A percentile compares a stretch with the other conserved stretches of the same genome.
Evolutionary conservation across 306 rosid species (phyloP).

Genomic region (Ochetophila trinervis): DNA sequence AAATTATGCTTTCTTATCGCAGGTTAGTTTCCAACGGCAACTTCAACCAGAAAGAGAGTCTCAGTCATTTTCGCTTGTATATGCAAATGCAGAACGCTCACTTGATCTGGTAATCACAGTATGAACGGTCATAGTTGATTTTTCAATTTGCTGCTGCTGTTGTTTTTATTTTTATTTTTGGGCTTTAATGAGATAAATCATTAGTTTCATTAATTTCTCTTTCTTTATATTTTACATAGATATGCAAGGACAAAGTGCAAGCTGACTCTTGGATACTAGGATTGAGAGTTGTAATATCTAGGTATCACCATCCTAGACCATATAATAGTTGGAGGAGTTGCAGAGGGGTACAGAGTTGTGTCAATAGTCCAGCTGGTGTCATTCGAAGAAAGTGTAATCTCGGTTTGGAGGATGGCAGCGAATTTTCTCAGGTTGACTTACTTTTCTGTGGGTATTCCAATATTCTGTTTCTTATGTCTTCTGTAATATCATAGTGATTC

Average conservation of each 20-base stretch:
- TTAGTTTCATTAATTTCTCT: neutral
- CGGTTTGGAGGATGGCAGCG: slow-evolving; percentile 58
- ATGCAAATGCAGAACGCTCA: slow-evolving; percentile 65
- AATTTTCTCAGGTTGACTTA: slow-evolving; percentile 63
- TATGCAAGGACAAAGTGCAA: slow-evolving; percentile 78
- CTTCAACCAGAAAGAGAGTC: slow-evolving; percentile 54
- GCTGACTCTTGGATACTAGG: slow-evolving; percentile 81
- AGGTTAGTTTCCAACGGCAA: slow-evolving; percentile 59
- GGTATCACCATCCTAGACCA: slow-evolving; percentile 46
- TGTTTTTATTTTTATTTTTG: neutral
- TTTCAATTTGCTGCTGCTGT: slow-evolving; percentile 1
- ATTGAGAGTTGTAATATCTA: slow-evolving; percentile 58
- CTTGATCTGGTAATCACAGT: slow-evolving; percentile 67
- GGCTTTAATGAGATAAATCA: neutral
- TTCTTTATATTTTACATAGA: slow-evolving; percentile 36
- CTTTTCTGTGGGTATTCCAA: neutral
- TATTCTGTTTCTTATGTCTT: neutral
- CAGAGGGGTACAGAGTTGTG: slow-evolving; percentile 74
- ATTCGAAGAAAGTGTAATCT: slow-evolving; percentile 71
- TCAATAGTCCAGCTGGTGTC: slow-evolving; percentile 78
- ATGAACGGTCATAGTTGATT: neutral
- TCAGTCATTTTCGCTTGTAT: slow-evolving; percentile 68
- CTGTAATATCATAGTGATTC: neutral
- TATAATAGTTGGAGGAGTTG: slow-evolving; percentile 50
- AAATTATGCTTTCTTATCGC: slow-evolving; percentile 33